Evolutionary conservation across 495 filamentous ascomycete species (phyloP).

Genomic region (Lentithecium fluviatile): DNA sequence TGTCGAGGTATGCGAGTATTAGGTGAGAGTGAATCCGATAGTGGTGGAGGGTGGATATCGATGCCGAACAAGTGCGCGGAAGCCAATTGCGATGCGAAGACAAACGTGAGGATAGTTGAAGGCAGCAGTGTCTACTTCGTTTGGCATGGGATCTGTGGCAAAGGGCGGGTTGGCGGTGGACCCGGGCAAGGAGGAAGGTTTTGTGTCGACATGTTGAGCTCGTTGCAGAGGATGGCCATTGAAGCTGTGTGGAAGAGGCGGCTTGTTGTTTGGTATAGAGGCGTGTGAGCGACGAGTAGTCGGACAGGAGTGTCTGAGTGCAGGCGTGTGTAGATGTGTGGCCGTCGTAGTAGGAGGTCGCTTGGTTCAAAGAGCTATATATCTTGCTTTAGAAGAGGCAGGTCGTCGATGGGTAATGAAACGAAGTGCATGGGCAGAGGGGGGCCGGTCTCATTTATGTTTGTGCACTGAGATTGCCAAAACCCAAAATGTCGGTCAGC

Average conservation of each 20-base stretch:
- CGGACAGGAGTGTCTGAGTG: neutral
- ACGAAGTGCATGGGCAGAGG: slow-evolving; percentile 11
- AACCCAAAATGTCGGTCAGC: slow-evolving; percentile 36
- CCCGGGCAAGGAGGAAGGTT: slow-evolving; percentile 79
- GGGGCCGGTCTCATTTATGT: slow-evolving; percentile 35
- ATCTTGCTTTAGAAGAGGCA: slow-evolving; percentile 5
- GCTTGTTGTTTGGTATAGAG: neutral
- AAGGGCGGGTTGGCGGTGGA: slow-evolving; percentile 77
- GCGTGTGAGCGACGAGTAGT: neutral
- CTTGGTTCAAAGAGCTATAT: slow-evolving; percentile 20
- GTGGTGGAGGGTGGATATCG: slow-evolving; percentile 2
- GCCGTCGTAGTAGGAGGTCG: neutral
- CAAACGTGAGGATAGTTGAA: slow-evolving; percentile 2
- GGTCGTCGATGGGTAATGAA: slow-evolving; percentile 28
- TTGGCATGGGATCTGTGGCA: slow-evolving; percentile 65
- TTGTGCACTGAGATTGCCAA: slow-evolving; percentile 17
- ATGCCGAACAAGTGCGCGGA: slow-evolving; percentile 13
- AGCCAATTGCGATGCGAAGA: slow-evolving; percentile 6
- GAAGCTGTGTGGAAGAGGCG: slow-evolving; percentile 13
- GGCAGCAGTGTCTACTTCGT: slow-evolving; percentile 27
- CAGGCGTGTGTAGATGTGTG: neutral
- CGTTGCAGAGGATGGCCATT: slow-evolving; percentile 40
- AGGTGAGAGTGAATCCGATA: slow-evolving; percentile 6
- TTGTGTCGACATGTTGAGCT: slow-evolving; percentile 63
- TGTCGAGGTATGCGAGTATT: slow-evolving; percentile 6